Percentiles rank a stretch among this genome's conserved stretches.
phyloP scores from a whole-genome alignment of 2,329 filamentous ascomycete genomes.

The Alternaria panax region DNA sequence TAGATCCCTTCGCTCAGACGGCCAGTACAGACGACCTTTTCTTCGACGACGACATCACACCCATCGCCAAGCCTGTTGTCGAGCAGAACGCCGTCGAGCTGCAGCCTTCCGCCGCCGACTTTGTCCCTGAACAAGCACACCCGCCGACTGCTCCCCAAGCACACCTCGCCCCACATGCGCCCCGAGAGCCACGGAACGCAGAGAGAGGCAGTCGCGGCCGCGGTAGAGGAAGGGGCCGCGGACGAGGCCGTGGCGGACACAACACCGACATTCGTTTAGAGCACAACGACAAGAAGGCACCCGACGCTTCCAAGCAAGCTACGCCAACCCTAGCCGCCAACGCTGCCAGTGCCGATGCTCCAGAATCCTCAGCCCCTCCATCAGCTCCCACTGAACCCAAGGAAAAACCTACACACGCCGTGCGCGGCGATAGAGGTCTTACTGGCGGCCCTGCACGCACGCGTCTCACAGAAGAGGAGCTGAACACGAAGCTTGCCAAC shows the following conservation, averaged over 20 bases:
- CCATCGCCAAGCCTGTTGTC: constrained; percentile 53
- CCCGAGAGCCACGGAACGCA: constrained; percentile 39
- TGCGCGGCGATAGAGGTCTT: constrained; percentile 44
- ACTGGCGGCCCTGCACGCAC: constrained; percentile 45
- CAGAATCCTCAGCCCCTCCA: constrained; percentile 20
- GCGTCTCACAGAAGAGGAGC: constrained; percentile 67
- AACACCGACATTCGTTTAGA: constrained; percentile 22
- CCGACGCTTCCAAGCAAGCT: constrained; percentile 27
- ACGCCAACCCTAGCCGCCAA: constrained; percentile 28
- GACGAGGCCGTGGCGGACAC: constrained; percentile 30
- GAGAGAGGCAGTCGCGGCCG: constrained; percentile 39
- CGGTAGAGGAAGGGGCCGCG: constrained; percentile 34
- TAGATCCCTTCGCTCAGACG: constrained; percentile 59
- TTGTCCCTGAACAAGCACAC: constrained; percentile 26
- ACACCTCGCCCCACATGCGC: constrained; percentile 29
- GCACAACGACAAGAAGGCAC: constrained; percentile 23
- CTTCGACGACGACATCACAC: constrained; percentile 60
- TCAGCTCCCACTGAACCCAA: constrained; percentile 33
- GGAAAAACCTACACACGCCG: constrained; percentile 35
- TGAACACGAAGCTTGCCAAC: constrained; percentile 66
- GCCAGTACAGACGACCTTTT: constrained; percentile 60
- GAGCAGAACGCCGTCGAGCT: constrained; percentile 39
- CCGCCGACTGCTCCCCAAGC: constrained; percentile 32
- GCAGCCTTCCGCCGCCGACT: constrained; percentile 28
- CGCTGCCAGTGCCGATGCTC: constrained; percentile 12